phyloP scores from a whole-genome alignment of 495 filamentous ascomycete species.

The Wilcoxina mikolae region DNA sequence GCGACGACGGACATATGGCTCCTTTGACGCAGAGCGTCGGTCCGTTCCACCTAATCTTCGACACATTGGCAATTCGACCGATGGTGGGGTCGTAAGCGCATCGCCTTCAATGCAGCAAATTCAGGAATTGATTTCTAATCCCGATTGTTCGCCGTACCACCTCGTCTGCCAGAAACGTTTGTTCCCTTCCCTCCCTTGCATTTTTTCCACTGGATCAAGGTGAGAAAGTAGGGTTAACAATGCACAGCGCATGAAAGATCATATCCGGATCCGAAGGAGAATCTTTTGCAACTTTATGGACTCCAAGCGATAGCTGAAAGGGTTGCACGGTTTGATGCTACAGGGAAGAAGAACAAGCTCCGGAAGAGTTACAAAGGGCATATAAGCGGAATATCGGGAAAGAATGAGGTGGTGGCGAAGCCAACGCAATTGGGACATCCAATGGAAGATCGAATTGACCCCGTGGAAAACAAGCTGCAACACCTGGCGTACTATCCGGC shows the following conservation, averaged over 20 bases:
- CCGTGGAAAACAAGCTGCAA: conserved; percentile 31
- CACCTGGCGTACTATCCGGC: conserved; percentile 44
- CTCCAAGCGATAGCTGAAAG: conserved; percentile 45
- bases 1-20: conserved; percentile 26
- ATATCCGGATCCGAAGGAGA: conserved; percentile 44
- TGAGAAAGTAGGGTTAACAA: conserved; percentile 28
- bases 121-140: conserved; percentile 23
- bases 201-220: not conserved
- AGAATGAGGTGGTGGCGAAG: conserved; percentile 33
- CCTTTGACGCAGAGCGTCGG: conserved; percentile 1
- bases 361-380: conserved; percentile 63
- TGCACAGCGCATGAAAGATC: conserved; percentile 32
- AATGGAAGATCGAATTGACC: conserved; percentile 36
- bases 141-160: conserved; percentile 26
- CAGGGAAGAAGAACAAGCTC: conserved; percentile 55
- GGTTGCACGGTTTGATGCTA: conserved; percentile 49
- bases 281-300: conserved; percentile 50
- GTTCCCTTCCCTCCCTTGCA: conserved; percentile 16
- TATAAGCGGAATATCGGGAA: conserved; percentile 48
- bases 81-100: not conserved
- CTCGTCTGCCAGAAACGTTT: conserved; percentile 27
- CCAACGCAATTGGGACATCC: conserved; percentile 31
- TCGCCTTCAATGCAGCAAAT: conserved; percentile 4
- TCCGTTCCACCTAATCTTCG: conserved; percentile 16
- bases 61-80: not conserved